Percentiles rank a stretch among this genome's conserved stretches.
Conservation (phyloP, 495 filamentous ascomycete species). For the Penicillium lagena region DNA sequence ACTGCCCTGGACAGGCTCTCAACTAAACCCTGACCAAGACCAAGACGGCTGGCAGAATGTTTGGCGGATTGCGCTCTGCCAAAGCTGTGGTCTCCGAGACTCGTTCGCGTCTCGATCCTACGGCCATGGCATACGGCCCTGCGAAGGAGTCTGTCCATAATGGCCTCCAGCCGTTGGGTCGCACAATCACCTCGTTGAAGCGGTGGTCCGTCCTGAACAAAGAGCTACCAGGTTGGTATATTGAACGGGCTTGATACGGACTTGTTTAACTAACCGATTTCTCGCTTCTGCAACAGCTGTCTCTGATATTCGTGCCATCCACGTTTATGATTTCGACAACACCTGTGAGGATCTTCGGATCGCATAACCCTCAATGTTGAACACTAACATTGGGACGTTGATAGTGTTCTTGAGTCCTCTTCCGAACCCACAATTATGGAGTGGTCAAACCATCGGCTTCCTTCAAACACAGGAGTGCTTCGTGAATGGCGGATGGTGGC, state of each 20-base stretch:
- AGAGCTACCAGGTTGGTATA: conserved; percentile 55
- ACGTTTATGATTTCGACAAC: conserved; percentile 99
- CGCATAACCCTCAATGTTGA: neutral
- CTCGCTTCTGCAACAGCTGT: conserved; percentile 33
- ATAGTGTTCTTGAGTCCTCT: conserved; percentile 85
- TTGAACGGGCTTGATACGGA: too few species aligned
- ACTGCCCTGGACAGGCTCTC: conserved; percentile 1
- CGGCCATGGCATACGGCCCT: conserved; percentile 6
- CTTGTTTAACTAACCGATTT: conserved; percentile 1
- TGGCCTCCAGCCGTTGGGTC: conserved; percentile 15
- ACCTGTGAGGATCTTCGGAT: conserved; percentile 56
- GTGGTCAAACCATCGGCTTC: conserved; percentile 62
- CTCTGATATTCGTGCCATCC: conserved; percentile 68
- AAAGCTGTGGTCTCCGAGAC: conserved; percentile 34
- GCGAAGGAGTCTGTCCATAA: too few species aligned
- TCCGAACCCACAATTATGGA: conserved; percentile 88
- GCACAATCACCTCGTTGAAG: conserved; percentile 67
- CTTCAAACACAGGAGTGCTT: conserved; percentile 72
- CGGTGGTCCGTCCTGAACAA: conserved; percentile 74
- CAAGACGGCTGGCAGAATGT: neutral
- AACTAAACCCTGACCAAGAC: neutral
- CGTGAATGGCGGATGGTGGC: conserved; percentile 93
- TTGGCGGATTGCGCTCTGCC: conserved; percentile 26
- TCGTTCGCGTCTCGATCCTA: conserved; percentile 12
- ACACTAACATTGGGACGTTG: conserved; percentile 5